Evolutionary conservation across 1,284 basidiomycete species (phyloP), one percentile per base, ranked within the genome.

Genomic region (Moesziomyces sp.): DNA sequence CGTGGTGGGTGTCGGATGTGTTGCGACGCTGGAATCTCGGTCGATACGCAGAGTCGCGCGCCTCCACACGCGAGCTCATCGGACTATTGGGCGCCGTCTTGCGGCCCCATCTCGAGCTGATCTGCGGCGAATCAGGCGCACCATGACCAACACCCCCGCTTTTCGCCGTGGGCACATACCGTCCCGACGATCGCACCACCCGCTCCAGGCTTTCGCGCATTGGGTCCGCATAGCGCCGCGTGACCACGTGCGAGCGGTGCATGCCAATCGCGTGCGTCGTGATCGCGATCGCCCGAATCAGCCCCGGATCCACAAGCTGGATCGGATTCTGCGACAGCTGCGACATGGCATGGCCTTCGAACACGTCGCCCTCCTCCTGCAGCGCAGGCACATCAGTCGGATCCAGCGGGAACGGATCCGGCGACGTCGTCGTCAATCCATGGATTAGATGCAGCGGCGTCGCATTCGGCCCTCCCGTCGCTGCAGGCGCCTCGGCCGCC

Each of bases 381-480:
- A 79, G 56, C 13, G 72, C 75, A 4, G 79, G 74, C 33, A 81
- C 74, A 24, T 83, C 82, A 4, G 78, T 65, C 5, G 68, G 75
- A 52, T 83, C 82, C 14, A 83, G 67, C 23, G 82, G 81, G 49
- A 83, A 79, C 1, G 76, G 71, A 24, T 75, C 74, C 3, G 78
- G 74, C 46, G 70, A 69, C 4, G 77, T 75, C 3, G 76, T 77
- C 1, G 82, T 83, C 21, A 83, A 69, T 10, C 79, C 82, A 51
- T 83, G 82, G 49, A 82, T 77, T 43, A 83, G 69, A 55, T 83
- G 82, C 45, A 83, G 60, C 7, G 82, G 82, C 23, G 76, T 80
- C 61, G 81, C 76, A 38, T 82, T 83, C 49, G 82, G 82, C 14
- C 81, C 82, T 26, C 70, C 71, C 2, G 55, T 65, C 35, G 74